phyloP scores from a whole-genome alignment of 495 filamentous ascomycete species.

The Penicillium lividum region DNA sequence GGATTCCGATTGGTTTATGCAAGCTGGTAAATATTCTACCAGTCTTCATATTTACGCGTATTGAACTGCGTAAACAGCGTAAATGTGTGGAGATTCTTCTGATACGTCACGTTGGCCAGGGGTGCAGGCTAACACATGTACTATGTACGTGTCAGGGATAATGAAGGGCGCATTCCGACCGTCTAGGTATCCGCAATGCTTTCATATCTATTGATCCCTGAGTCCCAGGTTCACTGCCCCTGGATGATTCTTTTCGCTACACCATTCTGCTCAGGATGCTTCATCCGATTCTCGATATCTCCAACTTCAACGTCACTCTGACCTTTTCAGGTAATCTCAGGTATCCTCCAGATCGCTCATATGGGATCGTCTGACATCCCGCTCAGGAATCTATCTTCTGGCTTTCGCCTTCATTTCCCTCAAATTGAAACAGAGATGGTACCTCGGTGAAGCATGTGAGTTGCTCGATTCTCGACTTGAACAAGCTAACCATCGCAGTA shows the following conservation, averaged over 20 bases:
- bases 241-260: not conserved
- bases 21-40: too few relatives aligned
- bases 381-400: constrained; percentile 33
- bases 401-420: constrained; percentile 52
- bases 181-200: too few relatives aligned
- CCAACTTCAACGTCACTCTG: constrained; percentile 51
- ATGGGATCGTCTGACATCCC: not conserved
- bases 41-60: too few relatives aligned
- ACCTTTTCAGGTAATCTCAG: constrained; percentile 42
- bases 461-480: constrained; percentile 9
- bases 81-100: too few relatives aligned
- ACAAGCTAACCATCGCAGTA: constrained; percentile 32
- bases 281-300: constrained; percentile 53
- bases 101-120: too few relatives aligned
- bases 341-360: not conserved
- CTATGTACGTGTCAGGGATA: too few relatives aligned
- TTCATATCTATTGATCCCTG: too few relatives aligned
- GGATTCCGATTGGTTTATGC: too few relatives aligned
- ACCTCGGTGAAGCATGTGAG: constrained; percentile 59
- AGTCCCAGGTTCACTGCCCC: not conserved
- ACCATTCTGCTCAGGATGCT: constrained; percentile 30
- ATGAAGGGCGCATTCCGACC: too few relatives aligned
- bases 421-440: constrained; percentile 55
- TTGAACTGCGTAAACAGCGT: too few relatives aligned
- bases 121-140: too few relatives aligned